Conservation (phyloP, 2,329 filamentous ascomycete species). For the Colletotrichum endophyticum region DNA sequence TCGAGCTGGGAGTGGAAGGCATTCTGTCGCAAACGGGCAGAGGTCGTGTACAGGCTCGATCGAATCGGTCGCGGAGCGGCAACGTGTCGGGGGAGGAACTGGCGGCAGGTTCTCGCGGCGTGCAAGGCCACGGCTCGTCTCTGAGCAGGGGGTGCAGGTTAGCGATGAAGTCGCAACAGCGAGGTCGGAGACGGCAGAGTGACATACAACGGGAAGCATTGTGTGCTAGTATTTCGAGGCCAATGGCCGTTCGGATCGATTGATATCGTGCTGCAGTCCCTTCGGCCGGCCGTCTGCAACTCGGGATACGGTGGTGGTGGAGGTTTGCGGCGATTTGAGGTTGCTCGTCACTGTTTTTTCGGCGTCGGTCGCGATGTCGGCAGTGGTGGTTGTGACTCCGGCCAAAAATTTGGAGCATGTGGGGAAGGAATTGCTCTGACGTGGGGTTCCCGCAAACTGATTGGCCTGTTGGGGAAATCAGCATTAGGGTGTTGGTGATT, state of each 20-base stretch:
- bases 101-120: constrained; percentile 36
- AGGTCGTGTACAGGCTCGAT: constrained; percentile 5
- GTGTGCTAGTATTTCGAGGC: neutral
- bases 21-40: constrained; percentile 42
- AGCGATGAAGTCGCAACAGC: neutral
- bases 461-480: neutral
- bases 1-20: constrained; percentile 70
- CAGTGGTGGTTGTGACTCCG: neutral
- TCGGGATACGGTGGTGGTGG: neutral
- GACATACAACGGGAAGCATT: constrained; percentile 21
- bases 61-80: neutral
- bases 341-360: neutral
- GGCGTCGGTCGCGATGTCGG: constrained; percentile 7
- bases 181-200: neutral
- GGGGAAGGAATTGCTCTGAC: neutral
- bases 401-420: constrained; percentile 11
- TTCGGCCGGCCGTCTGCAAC: neutral
- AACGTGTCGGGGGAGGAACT: constrained; percentile 51
- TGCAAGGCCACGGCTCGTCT: constrained; percentile 32
- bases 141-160: constrained; percentile 10
- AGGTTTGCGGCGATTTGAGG: neutral
- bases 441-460: constrained; percentile 4
- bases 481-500: neutral
- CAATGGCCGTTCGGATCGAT: neutral
- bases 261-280: neutral